phyloP scores from a whole-genome alignment of 2,329 filamentous ascomycete genomes.

The Tolypocladium amazonense region DNA sequence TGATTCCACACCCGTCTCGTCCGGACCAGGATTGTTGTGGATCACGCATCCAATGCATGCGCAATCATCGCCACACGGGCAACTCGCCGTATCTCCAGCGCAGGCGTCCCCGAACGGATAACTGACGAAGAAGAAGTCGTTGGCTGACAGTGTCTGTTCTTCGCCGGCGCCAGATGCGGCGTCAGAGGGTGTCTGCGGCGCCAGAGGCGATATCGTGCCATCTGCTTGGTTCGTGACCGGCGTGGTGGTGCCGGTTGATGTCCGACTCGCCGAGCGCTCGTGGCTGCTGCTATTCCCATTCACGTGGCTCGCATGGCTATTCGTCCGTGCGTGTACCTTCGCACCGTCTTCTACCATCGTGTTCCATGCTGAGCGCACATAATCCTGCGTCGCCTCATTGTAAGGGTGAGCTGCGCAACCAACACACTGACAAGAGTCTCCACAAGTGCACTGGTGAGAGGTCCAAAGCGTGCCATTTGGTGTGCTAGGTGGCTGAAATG shows the following conservation, averaged over 20 bases:
- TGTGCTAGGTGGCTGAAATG: conserved; percentile 10
- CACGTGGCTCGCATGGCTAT: conserved; percentile 11
- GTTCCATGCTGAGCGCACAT: conserved; percentile 37
- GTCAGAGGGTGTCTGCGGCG: conserved; percentile 36
- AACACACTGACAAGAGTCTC: conserved; percentile 55
- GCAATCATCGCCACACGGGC: conserved; percentile 50
- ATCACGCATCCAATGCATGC: conserved; percentile 47
- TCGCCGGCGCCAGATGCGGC: conserved; percentile 33
- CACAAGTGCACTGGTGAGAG: conserved; percentile 46
- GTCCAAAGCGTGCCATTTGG: conserved; percentile 17
- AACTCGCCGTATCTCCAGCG: conserved; percentile 36
- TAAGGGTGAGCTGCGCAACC: conserved; percentile 59
- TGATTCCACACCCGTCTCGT: neutral
- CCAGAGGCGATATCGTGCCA: conserved; percentile 24
- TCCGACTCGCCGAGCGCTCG: conserved; percentile 10
- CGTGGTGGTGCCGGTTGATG: conserved; percentile 8
- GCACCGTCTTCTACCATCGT: conserved; percentile 26
- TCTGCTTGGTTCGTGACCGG: conserved; percentile 10
- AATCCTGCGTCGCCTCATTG: conserved; percentile 49
- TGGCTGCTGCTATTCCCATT: conserved; percentile 13
- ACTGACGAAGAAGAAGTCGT: conserved; percentile 50
- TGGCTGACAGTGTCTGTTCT: conserved; percentile 38
- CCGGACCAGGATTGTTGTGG: conserved; percentile 26
- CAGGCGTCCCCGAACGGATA: conserved; percentile 39
- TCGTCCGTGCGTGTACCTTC: conserved; percentile 9